Evolutionary conservation across 1,284 basidiomycete species (phyloP), one percentile per base, ranked within the genome.

Genomic region (Sporisorium sorghi): DNA sequence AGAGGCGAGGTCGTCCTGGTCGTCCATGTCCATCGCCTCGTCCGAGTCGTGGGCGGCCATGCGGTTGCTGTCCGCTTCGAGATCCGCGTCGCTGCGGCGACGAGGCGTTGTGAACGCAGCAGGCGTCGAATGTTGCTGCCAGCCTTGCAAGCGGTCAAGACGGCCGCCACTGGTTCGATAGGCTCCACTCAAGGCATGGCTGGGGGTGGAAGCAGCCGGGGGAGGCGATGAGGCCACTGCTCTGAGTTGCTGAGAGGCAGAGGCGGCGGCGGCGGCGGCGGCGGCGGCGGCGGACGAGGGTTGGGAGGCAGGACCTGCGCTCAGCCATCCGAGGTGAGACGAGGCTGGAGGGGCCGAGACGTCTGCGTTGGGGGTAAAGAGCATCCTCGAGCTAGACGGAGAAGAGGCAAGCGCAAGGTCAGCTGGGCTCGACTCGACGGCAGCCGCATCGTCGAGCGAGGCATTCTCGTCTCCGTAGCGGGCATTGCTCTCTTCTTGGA

Each of bases 11-110:
- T 58, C 51, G 40, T 68, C 61, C n/a, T 50, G 54, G 5, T 61
- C 61, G 28, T 74, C 72, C 72, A 74, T 70, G 43, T 74, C 72
- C 72, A 74, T 74, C 17, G 66, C 66, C 21, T 58, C 50, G 43
- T 74, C 72, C 3, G 58, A 47, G 24, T 63, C 62, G 17, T 49
- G 21, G 42, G 37, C 28, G 32, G n/a, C n/a, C n/a, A 30, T 8
- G 39, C 12, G 28, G 17, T 19, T 32, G 37, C 21, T 19, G n/a
- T 52, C 33, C 26, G 44, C 23, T 10, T 35, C 17, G n/a, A 24
- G 17, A 3, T 49, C 44, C 19, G 50, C 39, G 15, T 52, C 39
- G 7, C 47, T 37, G 12, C n/a, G 37, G n/a, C 47, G 21, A 1
- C 53, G 64, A 33, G 70, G 64, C 0, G 70, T 58, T 19, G 50